These are phyloP conservation scores for Alternaria brassicicola DNA, from an alignment of 2,329 filamentous ascomycete genomes.

Conservation along the genomic window DNA sequence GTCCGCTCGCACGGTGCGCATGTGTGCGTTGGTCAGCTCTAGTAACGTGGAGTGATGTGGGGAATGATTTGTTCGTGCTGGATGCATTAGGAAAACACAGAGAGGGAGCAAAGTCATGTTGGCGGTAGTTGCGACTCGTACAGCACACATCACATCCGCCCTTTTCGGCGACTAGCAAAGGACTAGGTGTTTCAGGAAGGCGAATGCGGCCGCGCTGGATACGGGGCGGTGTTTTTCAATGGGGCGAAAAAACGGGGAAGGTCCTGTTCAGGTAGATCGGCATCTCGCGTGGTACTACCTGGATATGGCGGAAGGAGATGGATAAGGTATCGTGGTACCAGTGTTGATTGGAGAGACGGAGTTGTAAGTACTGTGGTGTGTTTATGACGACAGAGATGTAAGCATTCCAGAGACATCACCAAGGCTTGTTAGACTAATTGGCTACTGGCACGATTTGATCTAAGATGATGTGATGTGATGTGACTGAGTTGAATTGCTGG, in stretches of 20 bases:
- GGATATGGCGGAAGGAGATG: neutral
- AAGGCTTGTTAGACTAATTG: neutral
- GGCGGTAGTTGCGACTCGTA: neutral
- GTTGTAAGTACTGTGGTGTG: neutral
- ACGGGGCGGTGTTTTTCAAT: neutral
- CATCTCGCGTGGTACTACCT: neutral
- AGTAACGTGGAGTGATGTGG: constrained; percentile 1
- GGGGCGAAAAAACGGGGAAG: neutral
- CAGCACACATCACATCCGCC: neutral
- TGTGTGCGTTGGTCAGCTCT: neutral
- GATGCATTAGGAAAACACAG: neutral
- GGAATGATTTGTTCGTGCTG: neutral
- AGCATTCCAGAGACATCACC: neutral
- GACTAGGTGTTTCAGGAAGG: neutral
- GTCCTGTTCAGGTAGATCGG: neutral
- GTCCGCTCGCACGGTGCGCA: neutral
- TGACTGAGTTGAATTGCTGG: constrained; percentile 3
- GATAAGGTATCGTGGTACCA: neutral
- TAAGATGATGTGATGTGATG: neutral
- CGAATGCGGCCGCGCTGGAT: neutral
- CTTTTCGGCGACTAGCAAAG: neutral
- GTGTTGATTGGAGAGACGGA: neutral
- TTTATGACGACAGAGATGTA: neutral
- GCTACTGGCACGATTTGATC: neutral
- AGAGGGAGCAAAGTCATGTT: neutral